Conservation (phyloP, 129 eudicot genomes). For the Escallonia rubra region DNA sequence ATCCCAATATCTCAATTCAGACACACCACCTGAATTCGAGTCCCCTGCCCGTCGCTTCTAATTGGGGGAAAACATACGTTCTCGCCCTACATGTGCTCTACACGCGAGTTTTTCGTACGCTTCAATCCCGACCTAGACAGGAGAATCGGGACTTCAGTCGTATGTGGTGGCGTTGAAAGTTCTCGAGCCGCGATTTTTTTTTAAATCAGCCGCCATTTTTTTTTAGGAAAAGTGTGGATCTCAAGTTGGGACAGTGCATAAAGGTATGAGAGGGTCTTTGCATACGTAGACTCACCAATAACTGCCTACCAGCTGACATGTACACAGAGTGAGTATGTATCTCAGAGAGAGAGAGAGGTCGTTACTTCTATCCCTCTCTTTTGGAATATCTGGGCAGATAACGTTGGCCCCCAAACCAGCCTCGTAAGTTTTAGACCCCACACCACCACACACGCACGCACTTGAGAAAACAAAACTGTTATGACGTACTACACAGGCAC, state of each 20-base stretch:
- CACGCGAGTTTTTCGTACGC: no score
- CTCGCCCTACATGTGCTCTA: no score
- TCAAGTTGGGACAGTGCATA: neutral
- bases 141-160: neutral
- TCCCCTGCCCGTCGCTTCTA: no score
- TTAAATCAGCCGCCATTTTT: no score
- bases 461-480: neutral
- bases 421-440: constrained; percentile 1
- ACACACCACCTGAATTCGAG: no score
- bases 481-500: neutral
- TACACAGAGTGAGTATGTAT: neutral
- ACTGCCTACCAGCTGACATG: constrained; percentile 26
- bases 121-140: no score
- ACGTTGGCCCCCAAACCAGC: neutral
- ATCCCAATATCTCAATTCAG: no score
- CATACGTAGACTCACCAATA: constrained; percentile 19
- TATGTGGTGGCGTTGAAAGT: neutral
- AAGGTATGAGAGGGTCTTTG: neutral
- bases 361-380: constrained; percentile 10
- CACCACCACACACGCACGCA: neutral
- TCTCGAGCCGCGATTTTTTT: no score
- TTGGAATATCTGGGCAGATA: neutral
- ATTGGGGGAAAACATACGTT: no score
- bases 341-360: neutral
- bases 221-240: no score